Base-by-base conservation (phyloP, 2,329 filamentous ascomycete species). In the Trichoderma sp. region DNA sequence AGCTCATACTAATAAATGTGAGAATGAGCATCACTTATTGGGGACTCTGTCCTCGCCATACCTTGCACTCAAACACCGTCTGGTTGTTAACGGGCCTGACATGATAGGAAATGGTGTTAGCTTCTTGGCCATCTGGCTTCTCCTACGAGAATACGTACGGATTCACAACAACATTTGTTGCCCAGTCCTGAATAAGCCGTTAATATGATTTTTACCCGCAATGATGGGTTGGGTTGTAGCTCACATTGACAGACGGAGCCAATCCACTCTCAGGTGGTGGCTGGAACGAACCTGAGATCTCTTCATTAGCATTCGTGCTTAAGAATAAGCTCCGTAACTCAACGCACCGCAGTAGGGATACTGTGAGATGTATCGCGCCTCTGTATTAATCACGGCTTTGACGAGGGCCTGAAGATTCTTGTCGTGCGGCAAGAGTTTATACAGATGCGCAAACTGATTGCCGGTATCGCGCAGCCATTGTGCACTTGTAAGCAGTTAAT, bases 391-490 rank as follows among this genome's bases (percentile, higher is more conserved):
- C 3, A 91, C 85, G 0, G 91, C 91, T 16, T 90, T 85, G 79
- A 89, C 92, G 0, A 93, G 81, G 27, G 86, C 88, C 40, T 90
- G 89, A 24, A 93, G 82, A 0, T 89, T 90, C 74, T 89, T 82
- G 5, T 81, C 79, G 4, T 83, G 83, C 6, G 79, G 79, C 21
- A 92, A 80, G 13, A 92, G 79, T 1, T 87, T 84, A 57, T 89
- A 83, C 74, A 92, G 91, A 35, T 89, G 90, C 73, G 90, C 88
- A 78, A 93, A 85, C 77, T 93, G 91, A 74, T 91, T 92, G 19
- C 89, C 87, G 14, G 92, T 95, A 78, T 97, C 93, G 56, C 94
- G 89, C 69, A 97, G 83, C 94, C 94, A 97, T 81, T 76, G 74
- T 5, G 75, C 74, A 24, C 74, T 76, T 43, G 10, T 16, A 21